phyloP scores from a whole-genome alignment of 2,329 filamentous ascomycete genomes.

The Pyrenochaeta sp. region DNA sequence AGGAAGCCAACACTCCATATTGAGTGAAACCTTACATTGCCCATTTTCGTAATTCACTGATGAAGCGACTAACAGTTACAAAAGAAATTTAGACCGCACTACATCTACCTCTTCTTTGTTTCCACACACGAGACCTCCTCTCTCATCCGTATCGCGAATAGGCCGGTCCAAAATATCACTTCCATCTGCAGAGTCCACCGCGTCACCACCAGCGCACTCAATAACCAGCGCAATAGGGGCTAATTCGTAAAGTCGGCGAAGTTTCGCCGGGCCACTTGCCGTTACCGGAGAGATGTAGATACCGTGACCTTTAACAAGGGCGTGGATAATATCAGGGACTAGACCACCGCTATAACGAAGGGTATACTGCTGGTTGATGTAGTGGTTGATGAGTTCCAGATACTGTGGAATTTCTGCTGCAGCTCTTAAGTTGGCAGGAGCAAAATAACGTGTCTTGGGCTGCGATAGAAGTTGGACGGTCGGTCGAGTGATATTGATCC shows the following conservation, averaged over 20 bases:
- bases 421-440: constrained; percentile 68
- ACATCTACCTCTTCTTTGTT: constrained; percentile 39
- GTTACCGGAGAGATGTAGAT: constrained; percentile 68
- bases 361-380: constrained; percentile 64
- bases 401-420: constrained; percentile 63
- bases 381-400: constrained; percentile 59
- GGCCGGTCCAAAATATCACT: constrained; percentile 27
- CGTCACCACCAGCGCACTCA: constrained; percentile 67
- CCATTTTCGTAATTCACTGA: too few species aligned
- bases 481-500: constrained; percentile 48
- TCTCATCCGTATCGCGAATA: constrained; percentile 41
- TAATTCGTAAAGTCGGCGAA: constrained; percentile 67
- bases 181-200: constrained; percentile 59
- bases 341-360: constrained; percentile 68
- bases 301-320: constrained; percentile 68
- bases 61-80: not conserved
- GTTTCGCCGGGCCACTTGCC: constrained; percentile 61
- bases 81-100: constrained; percentile 17
- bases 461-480: constrained; percentile 15
- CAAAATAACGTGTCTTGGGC: constrained; percentile 66
- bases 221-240: constrained; percentile 67
- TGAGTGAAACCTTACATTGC: too few species aligned
- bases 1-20: too few species aligned
- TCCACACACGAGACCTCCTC: constrained; percentile 43
- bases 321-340: constrained; percentile 68